phyloP scores from a whole-genome alignment of 73 alveolate genomes.

The Paramecium sonneborni region DNA sequence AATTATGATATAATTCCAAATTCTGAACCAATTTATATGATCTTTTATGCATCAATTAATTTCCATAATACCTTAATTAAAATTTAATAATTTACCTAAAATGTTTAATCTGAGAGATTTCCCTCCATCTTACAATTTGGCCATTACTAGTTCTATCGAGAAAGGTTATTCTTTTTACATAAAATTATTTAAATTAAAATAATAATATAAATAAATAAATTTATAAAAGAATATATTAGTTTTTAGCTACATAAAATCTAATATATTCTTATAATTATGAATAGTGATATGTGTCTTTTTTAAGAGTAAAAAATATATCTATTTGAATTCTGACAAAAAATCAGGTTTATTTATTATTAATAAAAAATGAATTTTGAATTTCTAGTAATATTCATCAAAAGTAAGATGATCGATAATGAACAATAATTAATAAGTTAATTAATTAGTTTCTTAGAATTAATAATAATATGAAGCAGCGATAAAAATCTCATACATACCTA shows the following conservation, averaged over 20 bases:
- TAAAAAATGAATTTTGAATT: not conserved
- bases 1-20: not conserved
- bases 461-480: not conserved
- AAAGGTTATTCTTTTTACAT: not conserved
- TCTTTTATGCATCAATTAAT: not conserved
- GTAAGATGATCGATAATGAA: not conserved
- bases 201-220: not conserved
- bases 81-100: not conserved
- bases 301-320: too few species aligned
- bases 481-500: not conserved
- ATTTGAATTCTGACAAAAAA: too few species aligned
- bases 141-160: not conserved
- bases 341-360: not conserved
- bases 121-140: not conserved
- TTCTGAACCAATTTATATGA: not conserved
- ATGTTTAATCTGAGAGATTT: not conserved
- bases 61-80: not conserved
- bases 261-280: too few species aligned
- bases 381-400: not conserved
- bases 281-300: too few species aligned
- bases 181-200: not conserved
- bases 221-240: not conserved
- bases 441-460: not conserved
- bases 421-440: not conserved
- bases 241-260: not conserved